Evolutionary conservation across 306 rosid species (phyloP).

Genomic region (Rubus idaeus): DNA sequence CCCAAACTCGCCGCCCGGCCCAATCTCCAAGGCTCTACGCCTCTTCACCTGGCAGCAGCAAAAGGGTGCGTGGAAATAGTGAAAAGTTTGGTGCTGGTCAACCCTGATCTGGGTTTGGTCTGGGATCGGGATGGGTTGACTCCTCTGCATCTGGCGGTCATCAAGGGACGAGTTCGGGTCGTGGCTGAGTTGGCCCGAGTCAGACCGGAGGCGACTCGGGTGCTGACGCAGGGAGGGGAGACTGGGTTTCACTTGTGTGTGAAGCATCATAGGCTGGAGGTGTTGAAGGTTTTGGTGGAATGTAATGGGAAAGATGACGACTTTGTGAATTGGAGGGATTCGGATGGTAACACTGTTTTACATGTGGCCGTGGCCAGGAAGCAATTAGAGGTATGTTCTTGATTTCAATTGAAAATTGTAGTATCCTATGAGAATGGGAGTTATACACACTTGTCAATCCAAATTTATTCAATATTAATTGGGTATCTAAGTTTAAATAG

Average conservation of each 20-base stretch:
- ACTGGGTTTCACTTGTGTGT: constrained; percentile 29
- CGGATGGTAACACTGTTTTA: constrained; percentile 26
- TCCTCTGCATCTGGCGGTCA: constrained; percentile 38
- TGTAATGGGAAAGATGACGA: constrained; percentile 22
- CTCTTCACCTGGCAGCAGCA: constrained; percentile 36
- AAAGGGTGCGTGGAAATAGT: constrained; percentile 31
- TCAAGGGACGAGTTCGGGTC: constrained; percentile 28
- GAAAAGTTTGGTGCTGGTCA: constrained; percentile 10
- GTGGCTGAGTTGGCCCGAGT: constrained; percentile 25
- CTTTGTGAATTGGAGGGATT: constrained; percentile 29
- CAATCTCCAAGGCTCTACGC: constrained; percentile 15
- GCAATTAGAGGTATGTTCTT: constrained; percentile 27
- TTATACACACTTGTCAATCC: background rate
- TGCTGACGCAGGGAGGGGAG: constrained; percentile 21
- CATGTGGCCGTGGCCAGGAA: constrained; percentile 32
- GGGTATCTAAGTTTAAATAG: background rate
- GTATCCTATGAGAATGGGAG: background rate
- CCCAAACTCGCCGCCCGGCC: constrained; percentile 21
- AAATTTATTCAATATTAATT: background rate
- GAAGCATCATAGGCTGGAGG: constrained; percentile 27
- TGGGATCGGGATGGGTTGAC: constrained; percentile 25
- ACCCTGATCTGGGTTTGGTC: constrained; percentile 27
- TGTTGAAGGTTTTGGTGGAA: constrained; percentile 30
- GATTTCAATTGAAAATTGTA: background rate
- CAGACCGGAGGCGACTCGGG: constrained; percentile 26